A percentile compares a stretch with the other conserved stretches of the same genome.
phyloP scores from a whole-genome alignment of 345 rosid species.

The Microthlaspi erraticum region DNA sequence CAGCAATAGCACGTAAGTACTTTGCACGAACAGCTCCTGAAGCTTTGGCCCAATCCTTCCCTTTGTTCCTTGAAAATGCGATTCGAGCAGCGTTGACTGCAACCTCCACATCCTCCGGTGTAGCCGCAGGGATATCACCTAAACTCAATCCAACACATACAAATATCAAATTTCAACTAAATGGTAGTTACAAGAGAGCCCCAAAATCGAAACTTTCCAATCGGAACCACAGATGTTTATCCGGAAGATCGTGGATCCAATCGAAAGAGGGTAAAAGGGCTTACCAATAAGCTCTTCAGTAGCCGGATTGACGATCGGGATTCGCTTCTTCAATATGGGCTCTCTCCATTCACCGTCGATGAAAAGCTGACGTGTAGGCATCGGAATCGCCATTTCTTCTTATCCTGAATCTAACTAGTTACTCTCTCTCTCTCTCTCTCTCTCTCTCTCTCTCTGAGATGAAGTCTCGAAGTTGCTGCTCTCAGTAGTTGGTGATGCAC shows the following conservation, averaged over 20 bases:
- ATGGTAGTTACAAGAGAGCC: slow-evolving; percentile 21
- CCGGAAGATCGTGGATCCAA: slow-evolving; percentile 2
- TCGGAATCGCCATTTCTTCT: slow-evolving; percentile 51
- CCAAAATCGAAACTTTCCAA: neutral
- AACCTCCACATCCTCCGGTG: slow-evolving; percentile 84
- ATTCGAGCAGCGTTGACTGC: slow-evolving; percentile 90
- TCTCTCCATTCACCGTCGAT: slow-evolving; percentile 92
- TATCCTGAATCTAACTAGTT: slow-evolving; percentile 1
- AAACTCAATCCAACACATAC: slow-evolving; percentile 33
- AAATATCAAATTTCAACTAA: slow-evolving; percentile 10
- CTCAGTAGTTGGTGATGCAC: neutral
- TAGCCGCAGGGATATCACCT: slow-evolving; percentile 94
- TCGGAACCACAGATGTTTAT: neutral
- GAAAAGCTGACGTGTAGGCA: slow-evolving; percentile 70
- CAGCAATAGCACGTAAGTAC: slow-evolving; percentile 94
- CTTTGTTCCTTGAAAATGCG: slow-evolving; percentile 78
- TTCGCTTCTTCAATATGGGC: slow-evolving; percentile 72
- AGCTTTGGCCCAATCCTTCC: slow-evolving; percentile 80
- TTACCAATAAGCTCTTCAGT: slow-evolving; percentile 77
- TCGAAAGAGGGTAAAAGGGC: neutral
- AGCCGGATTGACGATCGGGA: slow-evolving; percentile 77
- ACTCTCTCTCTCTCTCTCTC: neutral
- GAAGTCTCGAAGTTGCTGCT: slow-evolving; percentile 5
- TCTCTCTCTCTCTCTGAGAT: slow-evolving; percentile 4
- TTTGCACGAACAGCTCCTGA: slow-evolving; percentile 86